Base-by-base conservation (phyloP, 345 rosid genomes). In the Aquilaria yunnanensis region DNA sequence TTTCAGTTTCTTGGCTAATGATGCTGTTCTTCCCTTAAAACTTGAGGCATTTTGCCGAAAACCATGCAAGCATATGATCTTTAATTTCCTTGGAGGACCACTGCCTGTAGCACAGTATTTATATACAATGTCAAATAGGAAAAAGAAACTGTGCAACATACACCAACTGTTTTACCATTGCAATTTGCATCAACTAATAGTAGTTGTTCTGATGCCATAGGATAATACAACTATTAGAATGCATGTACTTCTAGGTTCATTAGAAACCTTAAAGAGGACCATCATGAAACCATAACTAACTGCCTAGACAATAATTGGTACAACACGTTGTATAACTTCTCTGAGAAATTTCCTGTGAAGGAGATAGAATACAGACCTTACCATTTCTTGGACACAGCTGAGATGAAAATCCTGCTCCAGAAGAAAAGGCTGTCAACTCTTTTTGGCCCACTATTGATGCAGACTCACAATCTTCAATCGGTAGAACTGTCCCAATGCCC, bases 1-100 rank as follows among this genome's bases (percentile, higher is more conserved):
- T 72, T 83, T 94, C 50, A 94, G 92, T 78, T 94, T 94, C 87
- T 91, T 94, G 54, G 92, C 86, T 60, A 94, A 76, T 32, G 99
- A 94, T 56, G 88, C 96, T 23, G 88, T 91, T 83, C 97, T 79
- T 67, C 99, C 99, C 71, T 84, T 91, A 66, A 94, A 91, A 70
- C 96, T 70, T 60, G 97, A 85, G 14, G 96, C 91, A 70, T 84
- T 94, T 72, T 94, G 97, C 72, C 97, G 78, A 78, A 91, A 94
- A 60, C 99, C 99, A 30, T 94, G 99, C 75, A 94, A 73, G 80
- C 99, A 94, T 67, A 91, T 75, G 69, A 91, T 87, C 75, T 85
- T 84, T 62, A 91, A 80, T 71, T 88, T 94, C 73, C 81, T 79
- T 29, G 76, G 78, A 59, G 72, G 43, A 4, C 32, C 56, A 6